Conservation (phyloP, 441 rosid genomes). For the Euphorbia celastroides region DNA sequence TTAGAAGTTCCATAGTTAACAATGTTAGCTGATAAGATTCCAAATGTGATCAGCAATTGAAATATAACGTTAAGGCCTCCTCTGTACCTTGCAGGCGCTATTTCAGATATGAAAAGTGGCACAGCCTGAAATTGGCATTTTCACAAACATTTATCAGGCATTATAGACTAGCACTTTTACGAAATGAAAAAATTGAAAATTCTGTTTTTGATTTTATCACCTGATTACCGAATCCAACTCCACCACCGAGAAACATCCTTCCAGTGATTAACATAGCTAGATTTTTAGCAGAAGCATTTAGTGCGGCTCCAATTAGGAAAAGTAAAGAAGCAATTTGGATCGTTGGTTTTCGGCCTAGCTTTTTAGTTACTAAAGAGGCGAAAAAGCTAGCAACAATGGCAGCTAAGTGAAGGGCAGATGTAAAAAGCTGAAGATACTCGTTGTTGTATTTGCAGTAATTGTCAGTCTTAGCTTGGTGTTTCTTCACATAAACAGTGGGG, state of each 20-base stretch:
- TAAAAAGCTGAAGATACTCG: constrained; percentile 47
- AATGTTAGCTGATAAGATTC: constrained; percentile 50
- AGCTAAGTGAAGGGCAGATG: constrained; percentile 49
- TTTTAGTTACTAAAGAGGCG: constrained; percentile 33
- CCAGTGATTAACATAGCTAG: constrained; percentile 43
- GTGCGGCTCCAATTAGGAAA: constrained; percentile 34
- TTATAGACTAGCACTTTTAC: not conserved
- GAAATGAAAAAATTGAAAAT: not conserved
- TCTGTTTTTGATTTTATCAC: constrained; percentile 19
- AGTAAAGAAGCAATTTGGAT: constrained; percentile 43
- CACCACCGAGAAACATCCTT: constrained; percentile 43
- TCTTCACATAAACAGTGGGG: constrained; percentile 35
- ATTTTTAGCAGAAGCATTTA: constrained; percentile 37
- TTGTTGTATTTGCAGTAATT: constrained; percentile 60
- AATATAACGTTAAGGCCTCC: constrained; percentile 64
- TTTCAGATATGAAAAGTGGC: constrained; percentile 74
- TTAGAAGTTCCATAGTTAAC: constrained; percentile 47
- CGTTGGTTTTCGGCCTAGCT: constrained; percentile 41
- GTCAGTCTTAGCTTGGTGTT: constrained; percentile 34
- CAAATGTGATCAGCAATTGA: constrained; percentile 65
- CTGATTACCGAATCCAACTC: constrained; percentile 71
- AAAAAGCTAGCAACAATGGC: constrained; percentile 33
- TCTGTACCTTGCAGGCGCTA: constrained; percentile 55
- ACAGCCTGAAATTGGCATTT: constrained; percentile 45
- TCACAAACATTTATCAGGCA: not conserved